Evolutionary conservation across 2,329 filamentous ascomycete genomes (phyloP).

Genomic region (Pezicula carpinea): DNA sequence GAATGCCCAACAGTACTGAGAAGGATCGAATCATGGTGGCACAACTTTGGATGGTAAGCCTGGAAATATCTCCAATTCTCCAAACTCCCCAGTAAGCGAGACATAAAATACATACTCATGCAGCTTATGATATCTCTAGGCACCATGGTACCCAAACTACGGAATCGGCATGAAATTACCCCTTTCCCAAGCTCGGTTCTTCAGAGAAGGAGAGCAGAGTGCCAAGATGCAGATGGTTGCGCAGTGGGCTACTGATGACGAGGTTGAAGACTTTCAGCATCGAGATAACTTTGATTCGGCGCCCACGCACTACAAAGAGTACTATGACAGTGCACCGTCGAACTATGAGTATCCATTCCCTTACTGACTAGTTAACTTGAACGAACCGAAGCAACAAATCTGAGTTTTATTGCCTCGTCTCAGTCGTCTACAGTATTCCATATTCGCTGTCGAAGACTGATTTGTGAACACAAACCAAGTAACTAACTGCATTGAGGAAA

Average conservation of each 20-base stretch:
- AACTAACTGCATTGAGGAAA: no score
- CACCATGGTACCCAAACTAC: slow-evolving; percentile 4
- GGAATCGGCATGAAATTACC: background rate
- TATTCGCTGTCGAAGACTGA: no score
- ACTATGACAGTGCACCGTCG: background rate
- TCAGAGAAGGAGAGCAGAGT: background rate
- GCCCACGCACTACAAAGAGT: background rate
- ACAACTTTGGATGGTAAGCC: background rate
- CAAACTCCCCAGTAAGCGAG: no score
- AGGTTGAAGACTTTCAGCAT: slow-evolving; percentile 1
- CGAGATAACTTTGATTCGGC: slow-evolving; percentile 1
- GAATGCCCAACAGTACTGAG: slow-evolving; percentile 28
- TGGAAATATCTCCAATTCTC: background rate
- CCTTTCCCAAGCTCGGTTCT: background rate
- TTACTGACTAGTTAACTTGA: background rate
- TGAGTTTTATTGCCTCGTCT: no score
- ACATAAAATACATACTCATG: background rate
- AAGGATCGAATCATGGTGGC: slow-evolving; percentile 3
- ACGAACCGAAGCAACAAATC: no score
- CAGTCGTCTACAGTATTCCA: no score
- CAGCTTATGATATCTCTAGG: background rate
- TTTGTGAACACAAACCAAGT: no score
- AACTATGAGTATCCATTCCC: slow-evolving; percentile 1
- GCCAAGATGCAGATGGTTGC: background rate
- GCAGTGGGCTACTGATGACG: background rate